phyloP scores from a whole-genome alignment of 768 basidiomycete species.

The Tephrocybe rancida region DNA sequence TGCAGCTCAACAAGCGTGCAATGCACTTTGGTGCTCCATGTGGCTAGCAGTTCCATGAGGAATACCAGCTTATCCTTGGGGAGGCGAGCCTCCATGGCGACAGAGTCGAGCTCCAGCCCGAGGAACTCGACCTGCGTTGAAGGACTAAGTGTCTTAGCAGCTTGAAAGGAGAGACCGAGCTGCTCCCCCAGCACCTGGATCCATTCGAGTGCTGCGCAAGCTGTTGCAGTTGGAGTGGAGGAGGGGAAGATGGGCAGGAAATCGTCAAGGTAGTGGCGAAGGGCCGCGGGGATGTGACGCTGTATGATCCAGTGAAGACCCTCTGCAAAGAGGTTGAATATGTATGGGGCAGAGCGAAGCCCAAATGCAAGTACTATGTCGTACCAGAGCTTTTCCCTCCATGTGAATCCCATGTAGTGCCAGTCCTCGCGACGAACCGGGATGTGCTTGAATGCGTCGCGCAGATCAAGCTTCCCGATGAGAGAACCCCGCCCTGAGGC shows the following conservation, averaged over 20 bases:
- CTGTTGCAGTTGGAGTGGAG: not conserved
- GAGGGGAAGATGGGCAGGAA: constrained; percentile 30
- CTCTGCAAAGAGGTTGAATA: constrained; percentile 41
- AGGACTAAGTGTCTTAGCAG: constrained; percentile 26
- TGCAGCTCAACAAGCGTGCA: constrained; percentile 29
- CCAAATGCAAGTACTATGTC: constrained; percentile 35
- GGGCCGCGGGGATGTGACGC: constrained; percentile 30
- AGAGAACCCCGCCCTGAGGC: constrained; percentile 26
- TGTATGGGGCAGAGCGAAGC: constrained; percentile 34
- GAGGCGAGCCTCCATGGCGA: constrained; percentile 34
- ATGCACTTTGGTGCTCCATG: constrained; percentile 18
- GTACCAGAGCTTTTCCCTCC: constrained; percentile 28
- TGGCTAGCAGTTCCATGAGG: constrained; percentile 21
- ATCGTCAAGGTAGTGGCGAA: constrained; percentile 38
- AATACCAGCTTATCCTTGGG: constrained; percentile 29
- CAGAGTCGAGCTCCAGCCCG: constrained; percentile 20
- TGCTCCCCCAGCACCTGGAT: constrained; percentile 15
- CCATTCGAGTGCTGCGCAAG: constrained; percentile 14
- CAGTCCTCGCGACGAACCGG: constrained; percentile 31
- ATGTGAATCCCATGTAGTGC: constrained; percentile 33
- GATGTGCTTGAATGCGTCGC: constrained; percentile 39
- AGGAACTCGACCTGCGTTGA: constrained; percentile 24
- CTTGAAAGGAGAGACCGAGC: constrained; percentile 32
- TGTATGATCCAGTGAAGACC: constrained; percentile 42
- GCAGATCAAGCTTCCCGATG: constrained; percentile 37